Conservation (phyloP, 352 stramenopile species). For the Phytophthora tentaculata region DNA sequence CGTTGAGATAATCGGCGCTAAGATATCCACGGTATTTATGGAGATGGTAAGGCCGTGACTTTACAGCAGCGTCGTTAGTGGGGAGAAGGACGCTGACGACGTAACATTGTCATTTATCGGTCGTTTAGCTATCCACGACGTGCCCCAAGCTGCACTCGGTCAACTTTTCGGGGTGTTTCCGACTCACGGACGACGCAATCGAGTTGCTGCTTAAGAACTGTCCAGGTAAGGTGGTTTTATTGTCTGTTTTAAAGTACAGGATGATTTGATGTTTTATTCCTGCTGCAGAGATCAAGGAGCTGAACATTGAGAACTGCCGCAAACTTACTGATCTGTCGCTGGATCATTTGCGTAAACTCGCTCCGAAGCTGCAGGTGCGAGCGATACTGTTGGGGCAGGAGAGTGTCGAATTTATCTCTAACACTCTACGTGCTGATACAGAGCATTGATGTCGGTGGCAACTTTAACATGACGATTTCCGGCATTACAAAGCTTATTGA, state of each 20-base stretch:
- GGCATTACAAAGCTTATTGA: slow-evolving; percentile 91
- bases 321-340: slow-evolving; percentile 86
- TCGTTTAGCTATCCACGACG: slow-evolving; percentile 62
- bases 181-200: slow-evolving; percentile 87
- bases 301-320: slow-evolving; percentile 91
- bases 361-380: slow-evolving; percentile 84
- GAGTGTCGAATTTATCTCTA: neutral
- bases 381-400: neutral
- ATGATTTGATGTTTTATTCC: neutral
- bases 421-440: slow-evolving; percentile 25
- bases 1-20: slow-evolving; percentile 85
- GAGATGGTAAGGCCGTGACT: slow-evolving; percentile 47
- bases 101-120: slow-evolving; percentile 8
- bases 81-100: neutral
- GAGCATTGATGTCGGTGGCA: slow-evolving; percentile 86
- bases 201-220: slow-evolving; percentile 83
- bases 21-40: slow-evolving; percentile 83
- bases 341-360: slow-evolving; percentile 77
- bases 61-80: no score
- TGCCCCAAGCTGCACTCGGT: slow-evolving; percentile 87
- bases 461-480: slow-evolving; percentile 91
- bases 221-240: slow-evolving; percentile 45
- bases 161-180: slow-evolving; percentile 90
- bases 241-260: neutral
- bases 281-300: slow-evolving; percentile 79